Evolutionary conservation across 2,329 filamentous ascomycete species (phyloP), one percentile per base, ranked within the genome.

Genomic region (Geosmithia putterillii): DNA sequence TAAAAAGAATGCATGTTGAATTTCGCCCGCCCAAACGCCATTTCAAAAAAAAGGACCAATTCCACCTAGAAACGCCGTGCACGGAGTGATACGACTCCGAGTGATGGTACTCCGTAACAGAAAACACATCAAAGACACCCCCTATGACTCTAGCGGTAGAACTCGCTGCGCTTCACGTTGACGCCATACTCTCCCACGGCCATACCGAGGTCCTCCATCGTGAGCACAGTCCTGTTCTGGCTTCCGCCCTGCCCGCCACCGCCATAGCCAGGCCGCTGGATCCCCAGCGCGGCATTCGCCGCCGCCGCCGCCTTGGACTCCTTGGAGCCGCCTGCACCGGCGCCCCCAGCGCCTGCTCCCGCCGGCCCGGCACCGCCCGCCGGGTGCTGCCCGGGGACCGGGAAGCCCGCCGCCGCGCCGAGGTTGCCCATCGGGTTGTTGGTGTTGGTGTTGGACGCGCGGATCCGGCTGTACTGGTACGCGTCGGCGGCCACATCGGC

Each of bases 181-280:
- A 98, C 88, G 1, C 92, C 92, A 59, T 96, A 98, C 70, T 98
- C 92, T 25, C 86, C 86, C 23, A 96, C 90, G 1, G 92, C 92
- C 88, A 96, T 96, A 15, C 92, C 92, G 54, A 98, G 63, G 61
- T 98, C 92, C 65, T 98, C 92, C 92, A 98, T 96, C 1, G 92
- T 96, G 48, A 98, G 71, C 44, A 98, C 90, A 17, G 92, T 95
- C 49, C 88, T 75, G 50, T 94, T 94, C 66, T 94, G 86, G 44
- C 81, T 85, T 1, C 86, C 86, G 22, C 89, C 88, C 55, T 88
- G 86, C 0, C 89, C 89, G 52, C 90, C 90, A 49, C 90, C 92
- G 15, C 86, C 87, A 56, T 81, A 90, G 1, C 86, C 86, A 20
- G 84, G 78, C 42, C 86, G 69, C 66, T 89, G 83, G 47, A 85